Evolutionary conservation across 1,139 yeast genomes (phyloP), one percentile per base, ranked within the genome.

Genomic region (Taiozyma onychis): DNA sequence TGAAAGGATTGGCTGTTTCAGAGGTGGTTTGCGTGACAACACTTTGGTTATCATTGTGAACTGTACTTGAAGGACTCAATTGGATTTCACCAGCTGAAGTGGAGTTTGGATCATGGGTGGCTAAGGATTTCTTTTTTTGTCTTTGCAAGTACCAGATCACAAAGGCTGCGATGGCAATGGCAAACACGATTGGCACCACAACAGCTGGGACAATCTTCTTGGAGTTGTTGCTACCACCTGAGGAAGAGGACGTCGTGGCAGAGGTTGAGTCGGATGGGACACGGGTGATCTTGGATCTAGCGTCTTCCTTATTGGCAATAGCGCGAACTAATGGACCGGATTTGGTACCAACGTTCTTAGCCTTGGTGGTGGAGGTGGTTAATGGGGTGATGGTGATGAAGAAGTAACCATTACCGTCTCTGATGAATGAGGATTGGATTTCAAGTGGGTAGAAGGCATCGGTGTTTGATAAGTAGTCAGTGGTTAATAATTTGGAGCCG

Each of bases 251-350:
- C 22, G 44, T 42, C 41, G 48, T 45, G 3, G 62, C 55, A 6
- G 64, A 56, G 30, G 58, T 45, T 3, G 56, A 47, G 47, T 72
- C 76, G 3, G 74, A 69, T 24, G 75, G 75, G 4, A 71, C 63
- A 53, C 72, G 64, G 6, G 56, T 48, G 50, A 72, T 71, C 30
- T 52, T 51, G 2, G 60, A 50, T 4, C 61, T 49, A 22, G 71
- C 74, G 44, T 66, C 72, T 6, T 55, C 35, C 13, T 42, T 54
- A 21, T 63, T 56, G 21, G 51, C 50, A 41, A 72, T 63, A 24
- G 68, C 67, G 52, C 71, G 66, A n/a, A 70, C 51, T 39, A 72
- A 51, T 14, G 76, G 75, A 22, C 76, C 75, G 8, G 66, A 56
- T 32, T 56, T 61, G 32, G 72, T 63, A 47, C 74, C 75, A 27